Evolutionary conservation across 2,329 filamentous ascomycete genomes (phyloP), one percentile per base, ranked within the genome.

Genomic region (Apiospora rasikravindrae): DNA sequence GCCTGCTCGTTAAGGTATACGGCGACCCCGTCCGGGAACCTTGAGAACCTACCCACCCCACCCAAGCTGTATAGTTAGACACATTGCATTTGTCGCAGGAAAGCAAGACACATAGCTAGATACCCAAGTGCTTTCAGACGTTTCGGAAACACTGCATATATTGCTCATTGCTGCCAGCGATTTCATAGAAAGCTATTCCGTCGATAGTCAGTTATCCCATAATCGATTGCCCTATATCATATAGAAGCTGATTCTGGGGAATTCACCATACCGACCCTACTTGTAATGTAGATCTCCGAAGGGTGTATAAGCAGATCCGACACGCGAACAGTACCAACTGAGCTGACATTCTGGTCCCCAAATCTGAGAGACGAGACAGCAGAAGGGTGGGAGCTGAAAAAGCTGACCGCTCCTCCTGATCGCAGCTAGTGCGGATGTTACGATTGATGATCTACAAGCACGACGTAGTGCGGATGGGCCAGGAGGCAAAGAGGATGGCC

Each of bases 391-490:
- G 13, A 11, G 53, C 8, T n/a, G 53, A 61, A n/a, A 61, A 16
- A 37, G 29, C 53, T 61, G 53, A 61, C 53, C 57, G 57, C 57
- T 64, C 33, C 29, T 64, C 57, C 53, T 57, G 51, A 22, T 57
- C 10, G 49, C 29, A 14, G 49, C 14, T 53, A 53, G 49, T 29
- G 24, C 49, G 11, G 49, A 57, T 26, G 51, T 26, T 19, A n/a
- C 16, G 53, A 61, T 37, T 37, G 29, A 5, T 61, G 53, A 61
- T 61, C 53, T 61, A 61, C 53, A 61, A n/a, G 19, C 29, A 37
- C 53, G 53, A 61, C 53, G 53, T 33, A 57, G 13, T 29, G 14
- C 26, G 26, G 49, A 53, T 47, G 45, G 45, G 45, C 44, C 44
- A 45, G 44, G 6, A 45, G 44, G 44, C 49, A 16, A 29, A 24